Conservation (phyloP, 2,329 filamentous ascomycete genomes). For the Ampelomyces quisqualis region DNA sequence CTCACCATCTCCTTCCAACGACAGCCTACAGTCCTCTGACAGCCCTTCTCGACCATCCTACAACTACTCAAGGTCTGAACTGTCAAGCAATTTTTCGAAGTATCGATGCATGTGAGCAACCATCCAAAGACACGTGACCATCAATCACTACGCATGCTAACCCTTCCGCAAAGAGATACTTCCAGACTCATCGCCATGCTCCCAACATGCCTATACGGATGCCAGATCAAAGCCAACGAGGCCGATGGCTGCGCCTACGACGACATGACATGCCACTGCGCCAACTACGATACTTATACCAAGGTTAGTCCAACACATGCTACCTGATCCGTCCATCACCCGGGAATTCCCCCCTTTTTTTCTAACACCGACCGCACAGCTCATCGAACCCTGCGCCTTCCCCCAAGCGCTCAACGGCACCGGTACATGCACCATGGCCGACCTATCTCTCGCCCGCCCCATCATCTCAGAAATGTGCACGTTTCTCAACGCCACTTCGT, state of each 20-base stretch:
- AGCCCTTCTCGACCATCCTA: constrained; percentile 20
- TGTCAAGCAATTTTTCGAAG: constrained; percentile 20
- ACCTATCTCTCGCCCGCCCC: constrained; percentile 17
- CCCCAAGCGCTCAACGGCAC: constrained; percentile 11
- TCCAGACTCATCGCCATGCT: constrained; percentile 12
- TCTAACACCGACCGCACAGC: constrained; percentile 5
- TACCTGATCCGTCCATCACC: neutral
- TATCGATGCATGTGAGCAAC: constrained; percentile 32
- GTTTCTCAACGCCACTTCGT: constrained; percentile 30
- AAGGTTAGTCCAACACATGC: constrained; percentile 19
- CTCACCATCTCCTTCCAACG: no score
- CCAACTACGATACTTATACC: constrained; percentile 23
- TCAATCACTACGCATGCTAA: neutral
- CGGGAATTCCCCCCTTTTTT: neutral
- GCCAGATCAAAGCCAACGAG: constrained; percentile 20
- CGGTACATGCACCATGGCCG: constrained; percentile 15
- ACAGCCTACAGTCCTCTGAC: no score
- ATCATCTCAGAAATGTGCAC: constrained; percentile 26
- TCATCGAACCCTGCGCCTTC: constrained; percentile 22
- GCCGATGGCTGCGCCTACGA: constrained; percentile 24
- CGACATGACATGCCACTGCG: constrained; percentile 27
- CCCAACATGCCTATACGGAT: constrained; percentile 17
- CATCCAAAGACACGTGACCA: no score
- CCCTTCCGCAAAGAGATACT: constrained; percentile 10
- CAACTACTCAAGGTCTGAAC: constrained; percentile 23